Evolutionary conservation across 805 yeast genomes (phyloP).

Genomic region (Starmerella stigmatis): DNA sequence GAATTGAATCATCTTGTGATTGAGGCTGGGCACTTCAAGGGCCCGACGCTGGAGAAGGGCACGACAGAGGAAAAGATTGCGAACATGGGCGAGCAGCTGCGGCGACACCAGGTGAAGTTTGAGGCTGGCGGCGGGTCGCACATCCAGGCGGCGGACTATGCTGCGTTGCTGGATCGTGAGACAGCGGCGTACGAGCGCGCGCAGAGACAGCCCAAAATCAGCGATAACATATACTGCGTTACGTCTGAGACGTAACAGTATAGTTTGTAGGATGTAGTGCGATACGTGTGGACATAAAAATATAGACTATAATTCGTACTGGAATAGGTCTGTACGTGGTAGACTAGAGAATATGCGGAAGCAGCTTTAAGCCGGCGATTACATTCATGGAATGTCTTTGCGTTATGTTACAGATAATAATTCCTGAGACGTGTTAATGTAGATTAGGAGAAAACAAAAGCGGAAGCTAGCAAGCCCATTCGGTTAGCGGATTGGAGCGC

Average conservation of each 20-base stretch:
- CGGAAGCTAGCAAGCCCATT: too few species aligned
- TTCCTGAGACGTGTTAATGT: too few species aligned
- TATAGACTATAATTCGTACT: too few species aligned
- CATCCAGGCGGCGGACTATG: slow-evolving; percentile 18
- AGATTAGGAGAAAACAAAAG: too few species aligned
- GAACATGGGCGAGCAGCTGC: slow-evolving; percentile 20
- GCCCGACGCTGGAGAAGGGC: slow-evolving; percentile 12
- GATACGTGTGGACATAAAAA: not conserved
- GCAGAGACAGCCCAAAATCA: slow-evolving; percentile 12
- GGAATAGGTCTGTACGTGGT: too few species aligned
- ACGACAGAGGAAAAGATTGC: slow-evolving; percentile 18
- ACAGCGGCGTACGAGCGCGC: slow-evolving; percentile 21
- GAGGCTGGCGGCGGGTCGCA: slow-evolving; percentile 20
- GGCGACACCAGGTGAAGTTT: slow-evolving; percentile 38
- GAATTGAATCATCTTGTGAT: slow-evolving; percentile 67
- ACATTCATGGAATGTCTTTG: too few species aligned
- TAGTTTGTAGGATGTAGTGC: too few species aligned
- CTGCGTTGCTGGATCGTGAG: slow-evolving; percentile 24
- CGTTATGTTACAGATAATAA: too few species aligned
- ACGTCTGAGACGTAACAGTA: slow-evolving; percentile 9
- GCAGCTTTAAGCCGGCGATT: too few species aligned
- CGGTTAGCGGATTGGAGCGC: too few species aligned
- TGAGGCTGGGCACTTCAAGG: slow-evolving; percentile 42
- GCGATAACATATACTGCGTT: slow-evolving; percentile 18
- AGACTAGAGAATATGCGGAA: too few species aligned